These are phyloP conservation scores for Saccharomycopsis lassenensis DNA, from an alignment of 805 yeast species.

Conservation along the genomic window DNA sequence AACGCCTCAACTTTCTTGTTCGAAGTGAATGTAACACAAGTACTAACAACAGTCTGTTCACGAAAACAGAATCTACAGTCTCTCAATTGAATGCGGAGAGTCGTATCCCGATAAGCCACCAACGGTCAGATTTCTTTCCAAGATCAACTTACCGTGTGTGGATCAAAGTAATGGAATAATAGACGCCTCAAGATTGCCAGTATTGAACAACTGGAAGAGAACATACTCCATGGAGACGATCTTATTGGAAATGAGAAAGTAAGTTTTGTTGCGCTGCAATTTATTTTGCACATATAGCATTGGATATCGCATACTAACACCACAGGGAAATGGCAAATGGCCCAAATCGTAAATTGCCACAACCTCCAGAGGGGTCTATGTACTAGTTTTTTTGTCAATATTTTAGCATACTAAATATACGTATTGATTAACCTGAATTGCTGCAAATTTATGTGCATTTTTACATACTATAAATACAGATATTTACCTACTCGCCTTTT, in stretches of 20 bases:
- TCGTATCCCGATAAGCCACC: slow-evolving; percentile 90
- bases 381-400: slow-evolving; percentile 25
- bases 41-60: slow-evolving; percentile 61
- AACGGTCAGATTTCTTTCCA: slow-evolving; percentile 63
- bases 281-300: neutral
- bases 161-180: slow-evolving; percentile 49
- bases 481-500: neutral
- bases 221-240: slow-evolving; percentile 91
- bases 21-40: slow-evolving; percentile 2
- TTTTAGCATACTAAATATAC: neutral
- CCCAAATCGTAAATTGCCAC: slow-evolving; percentile 71
- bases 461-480: neutral
- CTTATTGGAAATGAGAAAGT: slow-evolving; percentile 71
- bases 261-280: slow-evolving; percentile 12
- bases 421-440: neutral
- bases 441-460: neutral
- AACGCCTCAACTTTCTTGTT: no score
- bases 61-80: slow-evolving; percentile 85
- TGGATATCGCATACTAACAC: slow-evolving; percentile 2
- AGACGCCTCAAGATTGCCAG: slow-evolving; percentile 43
- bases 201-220: slow-evolving; percentile 77
- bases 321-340: slow-evolving; percentile 67
- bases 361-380: slow-evolving; percentile 83
- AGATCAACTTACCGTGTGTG: slow-evolving; percentile 89
- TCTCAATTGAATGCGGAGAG: slow-evolving; percentile 72